Evolutionary conservation across 345 rosid species (phyloP).

Genomic region (Brassica rapa): DNA sequence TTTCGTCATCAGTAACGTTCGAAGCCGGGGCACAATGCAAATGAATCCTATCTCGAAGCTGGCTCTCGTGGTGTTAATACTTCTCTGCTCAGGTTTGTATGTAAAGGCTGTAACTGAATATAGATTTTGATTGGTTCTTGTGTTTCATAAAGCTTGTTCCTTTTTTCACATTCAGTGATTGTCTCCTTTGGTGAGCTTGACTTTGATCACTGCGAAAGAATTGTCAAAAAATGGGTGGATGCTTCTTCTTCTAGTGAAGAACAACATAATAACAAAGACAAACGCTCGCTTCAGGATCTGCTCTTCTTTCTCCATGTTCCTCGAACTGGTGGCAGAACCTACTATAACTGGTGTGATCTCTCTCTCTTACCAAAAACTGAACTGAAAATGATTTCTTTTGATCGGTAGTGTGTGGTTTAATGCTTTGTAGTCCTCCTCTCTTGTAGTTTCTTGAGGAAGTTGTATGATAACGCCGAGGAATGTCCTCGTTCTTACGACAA

Average conservation of each 20-base stretch:
- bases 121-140: background rate
- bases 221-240: slow-evolving; percentile 69
- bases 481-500: slow-evolving; percentile 97
- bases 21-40: slow-evolving; percentile 19
- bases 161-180: slow-evolving; percentile 35
- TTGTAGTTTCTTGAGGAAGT: slow-evolving; percentile 85
- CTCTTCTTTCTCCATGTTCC: slow-evolving; percentile 94
- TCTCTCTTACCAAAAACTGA: background rate
- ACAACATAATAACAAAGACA: slow-evolving; percentile 50
- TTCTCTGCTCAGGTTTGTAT: slow-evolving; percentile 55
- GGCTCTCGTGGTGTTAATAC: slow-evolving; percentile 40
- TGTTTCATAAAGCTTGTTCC: slow-evolving; percentile 7
- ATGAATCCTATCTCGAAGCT: slow-evolving; percentile 55
- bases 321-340: slow-evolving; percentile 97
- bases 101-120: background rate
- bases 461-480: slow-evolving; percentile 64
- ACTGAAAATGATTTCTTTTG: background rate
- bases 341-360: slow-evolving; percentile 69
- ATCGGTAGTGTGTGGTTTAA: background rate
- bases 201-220: slow-evolving; percentile 59
- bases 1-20: slow-evolving; percentile 10
- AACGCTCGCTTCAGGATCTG: slow-evolving; percentile 67
- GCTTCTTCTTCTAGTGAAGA: slow-evolving; percentile 51
- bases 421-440: slow-evolving; percentile 10
- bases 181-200: slow-evolving; percentile 43